Conservation (phyloP, 2,329 filamentous ascomycete species). For the Herpomyces periplanetae region DNA sequence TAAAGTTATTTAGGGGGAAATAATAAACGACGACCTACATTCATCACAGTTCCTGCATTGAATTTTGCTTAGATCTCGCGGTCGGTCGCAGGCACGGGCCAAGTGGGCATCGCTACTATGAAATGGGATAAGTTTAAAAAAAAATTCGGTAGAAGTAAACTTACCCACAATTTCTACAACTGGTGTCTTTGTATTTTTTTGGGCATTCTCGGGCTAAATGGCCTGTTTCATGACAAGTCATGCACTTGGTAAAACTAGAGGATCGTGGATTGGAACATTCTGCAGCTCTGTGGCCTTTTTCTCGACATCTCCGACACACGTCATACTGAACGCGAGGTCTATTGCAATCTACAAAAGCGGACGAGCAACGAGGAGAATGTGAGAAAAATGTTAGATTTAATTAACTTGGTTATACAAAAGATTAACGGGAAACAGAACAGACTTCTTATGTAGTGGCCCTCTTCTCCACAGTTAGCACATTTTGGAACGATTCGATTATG, state of each 20-base stretch:
- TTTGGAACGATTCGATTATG: constrained; percentile 11
- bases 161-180: constrained; percentile 6
- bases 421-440: no score
- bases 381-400: no score
- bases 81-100: constrained; percentile 6
- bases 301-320: constrained; percentile 27
- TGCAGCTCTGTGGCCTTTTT: constrained; percentile 7
- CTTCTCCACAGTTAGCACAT: constrained; percentile 22
- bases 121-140: no score
- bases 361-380: no score
- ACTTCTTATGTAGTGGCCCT: constrained; percentile 25
- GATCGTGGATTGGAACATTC: constrained; percentile 9
- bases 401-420: no score
- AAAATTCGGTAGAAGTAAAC: background rate
- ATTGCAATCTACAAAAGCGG: constrained; percentile 23
- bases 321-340: constrained; percentile 16
- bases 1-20: constrained; percentile 6
- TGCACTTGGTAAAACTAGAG: constrained; percentile 19
- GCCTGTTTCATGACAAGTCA: constrained; percentile 15
- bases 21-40: constrained; percentile 4
- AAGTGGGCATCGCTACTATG: constrained; percentile 6
- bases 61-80: constrained; percentile 6
- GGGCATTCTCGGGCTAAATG: constrained; percentile 8
- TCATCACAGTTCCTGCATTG: constrained; percentile 6
- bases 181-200: constrained; percentile 5